Base-by-base conservation (phyloP, 345 rosid species). In the Erysimum cheiranthoides region DNA sequence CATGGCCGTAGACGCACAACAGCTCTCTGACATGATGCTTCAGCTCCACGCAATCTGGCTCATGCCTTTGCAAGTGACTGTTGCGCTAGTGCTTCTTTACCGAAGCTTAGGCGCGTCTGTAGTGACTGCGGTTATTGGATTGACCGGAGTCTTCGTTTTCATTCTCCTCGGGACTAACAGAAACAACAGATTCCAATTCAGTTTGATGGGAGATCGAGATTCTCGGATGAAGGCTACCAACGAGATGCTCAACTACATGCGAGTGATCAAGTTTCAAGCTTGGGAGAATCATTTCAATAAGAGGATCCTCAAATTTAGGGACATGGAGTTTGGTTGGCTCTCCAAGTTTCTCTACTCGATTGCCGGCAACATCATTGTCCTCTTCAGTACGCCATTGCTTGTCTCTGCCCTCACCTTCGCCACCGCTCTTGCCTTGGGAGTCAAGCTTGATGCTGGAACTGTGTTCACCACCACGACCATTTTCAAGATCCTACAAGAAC, bases 1-100 rank as follows among this genome's bases (percentile, higher is more conserved):
- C 84, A 94, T 94, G 98, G 93, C 98, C 30, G 97, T 94, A 4
- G 98, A 94, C 66, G 96, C 97, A 2, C 98, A 94, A 17, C 98
- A 94, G 78, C 93, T 94, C 60, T 92, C 97, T 14, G 98, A 94
- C 61, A 92, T 94, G 97, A 94, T 94, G 93, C 62, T 92, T 30
- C 98, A 92, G 86, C 85, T 94, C 52, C 98, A 94, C 77, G 73
- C 95, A n/a, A 77, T 92, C 45, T 94, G 98, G 98, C 77, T 92
- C 67, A 94, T 88, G 90, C 97, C 97, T 10, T 56, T 94, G 66
- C 97, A 94, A 67, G 84, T 89, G 27, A 32, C 80, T 43, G 87
- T 88, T 14, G 98, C 92, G 2, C 38, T 94, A 43, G 80, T 83
- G 38, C 97, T 94, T 46, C 84, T 92, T 28, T 92, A 92, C 61